Evolutionary conservation across 139 green algal species (phyloP), one percentile per base, ranked within the genome.

Genomic region (Pseudopediastrum boryanum): DNA sequence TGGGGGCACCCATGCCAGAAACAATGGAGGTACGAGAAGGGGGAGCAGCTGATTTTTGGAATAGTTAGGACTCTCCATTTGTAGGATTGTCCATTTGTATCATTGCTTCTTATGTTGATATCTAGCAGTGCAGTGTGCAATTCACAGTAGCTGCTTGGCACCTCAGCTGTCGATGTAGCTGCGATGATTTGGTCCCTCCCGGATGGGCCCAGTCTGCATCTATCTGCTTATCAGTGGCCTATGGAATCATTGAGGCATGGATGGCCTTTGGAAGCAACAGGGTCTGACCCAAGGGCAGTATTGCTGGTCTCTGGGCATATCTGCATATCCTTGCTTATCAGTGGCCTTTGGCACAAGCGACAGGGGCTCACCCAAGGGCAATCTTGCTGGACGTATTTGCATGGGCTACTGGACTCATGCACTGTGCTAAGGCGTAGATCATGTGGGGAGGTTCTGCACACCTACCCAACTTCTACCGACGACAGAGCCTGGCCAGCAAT

Each of bases 1-100:
- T 62, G 41, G 66, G 66, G 23, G 51, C 39, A 2, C 7, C 35
- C 63, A 71, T 71, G 63, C 63, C 63, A 21, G 63, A 71, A 33
- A 71, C 63, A 51, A 16, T 42, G 21, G 25, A 69, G 61, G 61
- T 69, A 13, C 25, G 61, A n/a, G 48, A 16, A n/a, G 21, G 48
- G 19, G 16, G 48, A 21, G 19, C 19, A 58, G 16, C 48, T 58
- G 48, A 58, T 21, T 21, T 58, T 16, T 21, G 63, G 5, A 13
- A 16, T 44, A 23, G 2, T 3, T 25, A 33, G 62, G 16, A n/a
- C 8, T 35, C 8, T 19, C 46, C 61, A 46, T 69, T 19, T 69
- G 61, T 69, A n/a, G 33, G 41, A 35, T 35, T 29, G 23, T 19
- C 8, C 19, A 10, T 19, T 46, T 12, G n/a, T 16, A 16, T 48